These are phyloP conservation scores for Xylaria palmicola DNA, from an alignment of 495 filamentous ascomycete genomes.

Conservation along the genomic window DNA sequence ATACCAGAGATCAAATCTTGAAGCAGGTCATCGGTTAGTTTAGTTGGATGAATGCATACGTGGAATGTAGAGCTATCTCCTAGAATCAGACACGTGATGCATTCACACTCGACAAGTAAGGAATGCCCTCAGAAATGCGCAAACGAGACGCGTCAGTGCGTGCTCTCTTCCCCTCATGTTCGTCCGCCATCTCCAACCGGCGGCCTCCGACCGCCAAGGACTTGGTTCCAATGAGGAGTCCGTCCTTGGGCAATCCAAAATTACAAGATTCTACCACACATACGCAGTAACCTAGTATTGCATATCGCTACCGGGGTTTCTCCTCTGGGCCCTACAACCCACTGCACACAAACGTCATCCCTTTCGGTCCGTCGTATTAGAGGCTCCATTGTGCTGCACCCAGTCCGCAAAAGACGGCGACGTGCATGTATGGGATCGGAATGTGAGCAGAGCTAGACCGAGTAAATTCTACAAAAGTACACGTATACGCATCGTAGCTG, in stretches of 20 bases:
- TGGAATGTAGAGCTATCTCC: neutral
- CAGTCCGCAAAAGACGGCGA: too few species aligned
- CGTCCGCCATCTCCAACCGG: neutral
- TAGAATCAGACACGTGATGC: too few species aligned
- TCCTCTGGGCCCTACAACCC: neutral
- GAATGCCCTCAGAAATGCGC: too few species aligned
- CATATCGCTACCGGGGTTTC: conserved; percentile 1
- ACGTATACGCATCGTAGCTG: neutral
- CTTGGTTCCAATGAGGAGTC: neutral
- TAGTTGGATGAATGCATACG: neutral
- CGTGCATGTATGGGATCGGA: neutral
- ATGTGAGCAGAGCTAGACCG: neutral
- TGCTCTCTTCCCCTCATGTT: neutral
- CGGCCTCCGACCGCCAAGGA: neutral
- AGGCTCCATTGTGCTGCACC: neutral
- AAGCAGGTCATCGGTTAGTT: conserved; percentile 34
- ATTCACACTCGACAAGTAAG: too few species aligned
- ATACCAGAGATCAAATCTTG: conserved; percentile 51
- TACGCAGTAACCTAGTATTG: neutral
- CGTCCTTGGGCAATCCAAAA: neutral
- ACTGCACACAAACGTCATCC: conserved; percentile 28
- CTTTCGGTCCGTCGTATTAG: conserved; percentile 1
- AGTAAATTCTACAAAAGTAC: neutral
- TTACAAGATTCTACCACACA: neutral
- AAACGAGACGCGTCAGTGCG: too few species aligned